Evolutionary conservation across 768 basidiomycete species (phyloP).

Genomic region (Tylopilus intermedius): DNA sequence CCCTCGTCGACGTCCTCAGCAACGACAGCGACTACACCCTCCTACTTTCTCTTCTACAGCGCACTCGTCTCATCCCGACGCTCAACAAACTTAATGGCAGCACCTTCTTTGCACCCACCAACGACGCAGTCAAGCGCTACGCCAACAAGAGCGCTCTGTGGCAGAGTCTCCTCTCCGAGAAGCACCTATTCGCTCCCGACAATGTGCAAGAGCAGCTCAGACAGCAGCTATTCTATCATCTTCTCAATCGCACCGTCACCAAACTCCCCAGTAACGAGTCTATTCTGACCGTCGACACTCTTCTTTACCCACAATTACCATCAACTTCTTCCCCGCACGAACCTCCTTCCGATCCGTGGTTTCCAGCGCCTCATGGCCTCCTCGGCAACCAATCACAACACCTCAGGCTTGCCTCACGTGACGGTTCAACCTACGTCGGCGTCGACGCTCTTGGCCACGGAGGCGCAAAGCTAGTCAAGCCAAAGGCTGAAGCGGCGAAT

Average conservation of each 20-base stretch:
- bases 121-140: constrained; percentile 73
- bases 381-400: constrained; percentile 80
- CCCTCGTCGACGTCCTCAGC: constrained; percentile 75
- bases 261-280: constrained; percentile 38
- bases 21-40: constrained; percentile 73
- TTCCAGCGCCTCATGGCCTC: constrained; percentile 77
- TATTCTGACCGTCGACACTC: constrained; percentile 46
- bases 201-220: constrained; percentile 81
- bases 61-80: constrained; percentile 83
- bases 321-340: constrained; percentile 58
- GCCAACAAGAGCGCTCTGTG: constrained; percentile 29
- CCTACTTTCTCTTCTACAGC: constrained; percentile 73
- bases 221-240: constrained; percentile 91
- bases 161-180: constrained; percentile 24
- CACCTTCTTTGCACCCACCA: constrained; percentile 94
- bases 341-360: constrained; percentile 78
- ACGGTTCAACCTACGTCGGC: constrained; percentile 52
- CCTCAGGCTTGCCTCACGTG: constrained; percentile 55
- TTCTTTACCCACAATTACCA: constrained; percentile 63
- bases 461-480: constrained; percentile 63
- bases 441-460: constrained; percentile 77
- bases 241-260: constrained; percentile 75
- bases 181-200: constrained; percentile 47
- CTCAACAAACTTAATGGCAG: constrained; percentile 78
- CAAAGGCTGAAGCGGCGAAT: constrained; percentile 56